Conservation (phyloP, 768 basidiomycete genomes). For the Hygrophorus russula region DNA sequence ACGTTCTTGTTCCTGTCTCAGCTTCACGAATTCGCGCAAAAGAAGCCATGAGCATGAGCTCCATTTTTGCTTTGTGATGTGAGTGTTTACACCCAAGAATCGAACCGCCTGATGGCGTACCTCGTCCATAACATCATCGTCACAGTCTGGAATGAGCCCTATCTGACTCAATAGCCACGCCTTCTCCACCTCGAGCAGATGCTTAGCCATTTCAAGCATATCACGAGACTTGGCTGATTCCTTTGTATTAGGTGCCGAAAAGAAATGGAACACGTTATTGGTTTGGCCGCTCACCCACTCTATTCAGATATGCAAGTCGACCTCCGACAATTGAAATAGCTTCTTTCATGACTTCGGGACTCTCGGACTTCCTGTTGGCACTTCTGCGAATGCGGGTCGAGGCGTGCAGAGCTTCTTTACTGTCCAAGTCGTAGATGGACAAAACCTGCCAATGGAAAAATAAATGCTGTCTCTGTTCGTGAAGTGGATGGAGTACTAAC, state of each 20-base stretch:
- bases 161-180: slow-evolving; percentile 73
- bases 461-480: not conserved
- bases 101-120: slow-evolving; percentile 24
- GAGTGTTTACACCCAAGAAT: not conserved
- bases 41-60: slow-evolving; percentile 75
- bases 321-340: slow-evolving; percentile 64
- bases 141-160: slow-evolving; percentile 68
- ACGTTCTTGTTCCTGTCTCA: slow-evolving; percentile 37
- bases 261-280: not conserved
- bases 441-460: slow-evolving; percentile 33
- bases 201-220: slow-evolving; percentile 51
- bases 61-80: slow-evolving; percentile 55
- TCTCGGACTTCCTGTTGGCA: slow-evolving; percentile 19
- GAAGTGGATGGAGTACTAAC: slow-evolving; percentile 20
- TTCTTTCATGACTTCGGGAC: slow-evolving; percentile 26
- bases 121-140: slow-evolving; percentile 88
- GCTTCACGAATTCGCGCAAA: slow-evolving; percentile 59
- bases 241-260: slow-evolving; percentile 12
- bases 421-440: slow-evolving; percentile 59
- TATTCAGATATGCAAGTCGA: slow-evolving; percentile 65
- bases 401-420: slow-evolving; percentile 47
- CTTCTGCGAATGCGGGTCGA: slow-evolving; percentile 39
- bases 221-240: slow-evolving; percentile 44
- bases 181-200: slow-evolving; percentile 62
- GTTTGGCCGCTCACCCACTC: slow-evolving; percentile 21